Evolutionary conservation across 2,329 filamentous ascomycete species (phyloP).

Genomic region (Fusarium sp.): DNA sequence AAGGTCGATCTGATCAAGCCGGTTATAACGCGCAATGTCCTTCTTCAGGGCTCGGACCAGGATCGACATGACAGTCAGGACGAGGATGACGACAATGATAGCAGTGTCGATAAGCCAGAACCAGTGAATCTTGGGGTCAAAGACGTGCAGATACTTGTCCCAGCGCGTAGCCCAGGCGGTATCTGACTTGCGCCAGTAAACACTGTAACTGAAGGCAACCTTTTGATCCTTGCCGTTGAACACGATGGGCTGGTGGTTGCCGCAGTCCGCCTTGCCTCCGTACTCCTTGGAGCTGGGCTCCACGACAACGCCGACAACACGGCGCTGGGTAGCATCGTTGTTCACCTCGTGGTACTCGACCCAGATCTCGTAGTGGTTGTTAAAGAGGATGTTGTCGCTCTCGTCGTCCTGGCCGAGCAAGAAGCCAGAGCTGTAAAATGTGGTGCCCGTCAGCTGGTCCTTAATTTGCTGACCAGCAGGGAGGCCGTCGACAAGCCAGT

Average conservation of each 20-base stretch:
- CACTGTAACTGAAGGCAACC: slow-evolving; percentile 91
- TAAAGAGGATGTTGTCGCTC: slow-evolving; percentile 72
- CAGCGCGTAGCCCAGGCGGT: slow-evolving; percentile 97
- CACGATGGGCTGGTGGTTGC: slow-evolving; percentile 68
- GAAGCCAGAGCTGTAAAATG: slow-evolving; percentile 94
- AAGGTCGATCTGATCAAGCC: slow-evolving; percentile 88
- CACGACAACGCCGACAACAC: slow-evolving; percentile 93
- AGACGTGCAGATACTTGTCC: slow-evolving; percentile 99
- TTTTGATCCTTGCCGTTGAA: slow-evolving; percentile 70
- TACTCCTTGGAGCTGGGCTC: slow-evolving; percentile 80
- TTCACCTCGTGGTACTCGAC: slow-evolving; percentile 91
- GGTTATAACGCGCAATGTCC: slow-evolving; percentile 97
- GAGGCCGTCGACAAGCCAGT: slow-evolving; percentile 95
- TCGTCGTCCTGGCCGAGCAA: slow-evolving; percentile 72
- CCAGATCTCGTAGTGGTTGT: slow-evolving; percentile 96
- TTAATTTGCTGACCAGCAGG: slow-evolving; percentile 87
- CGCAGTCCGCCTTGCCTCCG: slow-evolving; percentile 72
- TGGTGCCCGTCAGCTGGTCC: slow-evolving; percentile 80
- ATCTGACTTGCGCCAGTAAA: slow-evolving; percentile 85
- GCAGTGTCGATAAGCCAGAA: slow-evolving; percentile 97
- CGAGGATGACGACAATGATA: slow-evolving; percentile 91
- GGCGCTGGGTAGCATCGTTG: slow-evolving; percentile 74
- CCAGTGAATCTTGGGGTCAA: slow-evolving; percentile 98
- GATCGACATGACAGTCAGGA: slow-evolving; percentile 93
- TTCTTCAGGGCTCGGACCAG: slow-evolving; percentile 89